Conservation (phyloP, 1,284 basidiomycete genomes). For the Apiotrichum brassicae region DNA sequence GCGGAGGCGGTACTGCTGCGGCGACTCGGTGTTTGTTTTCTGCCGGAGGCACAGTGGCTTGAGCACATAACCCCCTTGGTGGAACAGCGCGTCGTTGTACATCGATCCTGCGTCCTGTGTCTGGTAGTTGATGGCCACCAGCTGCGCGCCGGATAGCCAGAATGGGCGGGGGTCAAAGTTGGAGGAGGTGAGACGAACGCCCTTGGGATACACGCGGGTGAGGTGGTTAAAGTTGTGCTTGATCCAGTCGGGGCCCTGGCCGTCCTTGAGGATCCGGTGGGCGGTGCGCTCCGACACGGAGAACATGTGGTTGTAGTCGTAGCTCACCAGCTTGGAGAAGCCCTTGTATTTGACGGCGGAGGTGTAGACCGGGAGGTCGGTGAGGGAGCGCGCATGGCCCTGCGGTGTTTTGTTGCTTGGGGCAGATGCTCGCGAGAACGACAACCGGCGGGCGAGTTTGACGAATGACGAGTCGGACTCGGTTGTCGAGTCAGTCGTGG, state of each 20-base stretch:
- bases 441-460: slow-evolving; percentile 30
- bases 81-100: slow-evolving; percentile 91
- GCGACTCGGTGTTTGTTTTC: slow-evolving; percentile 56
- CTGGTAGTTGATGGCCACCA: slow-evolving; percentile 99
- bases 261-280: slow-evolving; percentile 49
- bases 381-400: slow-evolving; percentile 58
- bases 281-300: slow-evolving; percentile 84
- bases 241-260: slow-evolving; percentile 63
- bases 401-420: slow-evolving; percentile 13
- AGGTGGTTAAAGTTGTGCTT: slow-evolving; percentile 84
- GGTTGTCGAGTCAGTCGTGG: slow-evolving; percentile 33
- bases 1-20: slow-evolving; percentile 48
- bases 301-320: slow-evolving; percentile 84
- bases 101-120: slow-evolving; percentile 65
- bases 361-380: slow-evolving; percentile 82
- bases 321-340: slow-evolving; percentile 80
- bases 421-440: slow-evolving; percentile 12
- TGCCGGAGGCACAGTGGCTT: slow-evolving; percentile 74
- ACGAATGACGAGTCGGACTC: slow-evolving; percentile 41
- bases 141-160: slow-evolving; percentile 84
- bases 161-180: slow-evolving; percentile 87
- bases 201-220: slow-evolving; percentile 85
- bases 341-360: slow-evolving; percentile 92
- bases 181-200: slow-evolving; percentile 68
- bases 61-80: slow-evolving; percentile 77